These are phyloP conservation scores for Scheffersomyces amazonensis DNA, from an alignment of 805 yeast genomes.

Conservation along the genomic window DNA sequence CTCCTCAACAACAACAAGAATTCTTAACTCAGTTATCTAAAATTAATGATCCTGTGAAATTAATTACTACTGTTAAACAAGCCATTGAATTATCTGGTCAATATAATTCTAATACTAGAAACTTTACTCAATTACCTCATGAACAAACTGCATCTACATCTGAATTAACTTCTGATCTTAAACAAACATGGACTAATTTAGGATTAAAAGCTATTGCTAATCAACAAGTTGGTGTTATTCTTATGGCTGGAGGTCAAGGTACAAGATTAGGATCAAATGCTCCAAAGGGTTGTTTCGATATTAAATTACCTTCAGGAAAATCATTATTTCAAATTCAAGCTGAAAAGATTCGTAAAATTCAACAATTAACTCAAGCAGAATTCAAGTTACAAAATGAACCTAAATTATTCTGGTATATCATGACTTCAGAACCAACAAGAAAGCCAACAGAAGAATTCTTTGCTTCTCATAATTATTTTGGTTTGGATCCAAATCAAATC, in stretches of 20 bases:
- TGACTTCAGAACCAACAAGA: constrained; percentile 93
- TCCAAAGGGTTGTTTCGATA: constrained; percentile 94
- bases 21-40: constrained; percentile 41
- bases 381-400: constrained; percentile 9
- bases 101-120: constrained; percentile 15
- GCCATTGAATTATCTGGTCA: constrained; percentile 44
- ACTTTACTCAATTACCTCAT: constrained; percentile 49
- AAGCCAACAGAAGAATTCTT: constrained; percentile 72
- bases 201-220: constrained; percentile 70
- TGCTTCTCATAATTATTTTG: constrained; percentile 60
- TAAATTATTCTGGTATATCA: constrained; percentile 69
- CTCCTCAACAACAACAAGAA: constrained; percentile 26
- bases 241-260: constrained; percentile 99
- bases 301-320: constrained; percentile 79
- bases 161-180: constrained; percentile 31
- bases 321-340: constrained; percentile 91
- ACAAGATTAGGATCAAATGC: constrained; percentile 84
- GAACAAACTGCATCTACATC: constrained; percentile 47
- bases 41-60: constrained; percentile 39
- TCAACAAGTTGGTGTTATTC: constrained; percentile 80
- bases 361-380: constrained; percentile 45
- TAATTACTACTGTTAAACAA: constrained; percentile 39
- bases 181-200: constrained; percentile 36
- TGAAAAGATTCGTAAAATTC: constrained; percentile 70
- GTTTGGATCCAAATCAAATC: constrained; percentile 58